A percentile compares a stretch with the other conserved stretches of the same genome.
phyloP scores from a whole-genome alignment of 208 protist species.

The Blastocrithidia nonstop region DNA sequence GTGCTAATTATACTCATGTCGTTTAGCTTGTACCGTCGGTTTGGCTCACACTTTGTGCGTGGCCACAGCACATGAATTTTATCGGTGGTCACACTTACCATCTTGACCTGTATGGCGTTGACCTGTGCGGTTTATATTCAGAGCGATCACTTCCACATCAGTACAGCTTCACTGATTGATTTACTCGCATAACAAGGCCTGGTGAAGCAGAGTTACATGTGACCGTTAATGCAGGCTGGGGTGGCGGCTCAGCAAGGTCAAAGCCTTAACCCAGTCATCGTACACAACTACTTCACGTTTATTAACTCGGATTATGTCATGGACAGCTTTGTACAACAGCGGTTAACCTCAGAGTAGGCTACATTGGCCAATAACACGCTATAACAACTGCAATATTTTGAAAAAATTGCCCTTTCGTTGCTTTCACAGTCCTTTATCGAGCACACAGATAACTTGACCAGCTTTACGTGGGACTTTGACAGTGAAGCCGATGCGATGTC shows the following conservation, averaged over 20 bases:
- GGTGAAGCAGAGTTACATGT: not conserved
- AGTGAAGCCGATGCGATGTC: constrained; percentile 9
- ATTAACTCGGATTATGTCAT: not conserved
- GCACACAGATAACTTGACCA: not conserved
- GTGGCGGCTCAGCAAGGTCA: not conserved
- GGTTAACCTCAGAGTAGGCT: not conserved
- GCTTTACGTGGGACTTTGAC: constrained; percentile 7
- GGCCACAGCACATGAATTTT: too few relatives aligned
- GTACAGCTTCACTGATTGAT: too few relatives aligned
- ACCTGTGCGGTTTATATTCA: too few relatives aligned
- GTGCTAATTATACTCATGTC: too few relatives aligned
- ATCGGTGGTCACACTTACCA: too few relatives aligned
- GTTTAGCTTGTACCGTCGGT: too few relatives aligned
- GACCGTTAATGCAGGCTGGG: not conserved
- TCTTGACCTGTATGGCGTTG: too few relatives aligned
- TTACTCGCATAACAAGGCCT: too few relatives aligned
- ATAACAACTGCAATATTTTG: too few relatives aligned
- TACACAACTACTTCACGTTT: not conserved
- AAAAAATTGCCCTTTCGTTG: not conserved
- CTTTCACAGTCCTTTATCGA: not conserved
- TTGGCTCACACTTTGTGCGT: too few relatives aligned
- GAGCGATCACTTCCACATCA: too few relatives aligned
- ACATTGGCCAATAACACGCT: not conserved
- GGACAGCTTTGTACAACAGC: not conserved
- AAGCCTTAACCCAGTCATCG: not conserved